phyloP scores from a whole-genome alignment of 225 moss, liverwort and hornwort species.

The Pseudisothecium myosuroides region DNA sequence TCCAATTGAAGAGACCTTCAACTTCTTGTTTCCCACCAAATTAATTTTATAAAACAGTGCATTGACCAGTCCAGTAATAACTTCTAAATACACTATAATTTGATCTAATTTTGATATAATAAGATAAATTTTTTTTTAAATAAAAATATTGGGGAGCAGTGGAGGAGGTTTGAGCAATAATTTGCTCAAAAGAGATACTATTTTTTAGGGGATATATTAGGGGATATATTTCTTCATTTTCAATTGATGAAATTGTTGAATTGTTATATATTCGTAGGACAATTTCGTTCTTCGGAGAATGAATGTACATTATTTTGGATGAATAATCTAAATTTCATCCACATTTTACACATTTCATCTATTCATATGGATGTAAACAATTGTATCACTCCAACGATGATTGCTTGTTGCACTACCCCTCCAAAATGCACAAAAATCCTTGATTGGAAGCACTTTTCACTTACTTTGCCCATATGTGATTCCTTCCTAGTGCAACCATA shows the following conservation, averaged over 20 bases:
- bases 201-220: accelerated
- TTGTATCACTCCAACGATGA: neutral
- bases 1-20: neutral
- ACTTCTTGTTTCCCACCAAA: neutral
- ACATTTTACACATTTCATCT: neutral
- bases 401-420: accelerated
- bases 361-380: neutral
- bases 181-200: neutral
- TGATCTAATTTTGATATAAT: neutral
- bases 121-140: neutral
- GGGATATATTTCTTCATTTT: neutral
- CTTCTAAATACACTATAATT: neutral
- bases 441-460: no score
- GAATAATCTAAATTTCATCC: neutral
- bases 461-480: neutral
- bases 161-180: no score
- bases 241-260: neutral
- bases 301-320: no score
- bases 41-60: neutral
- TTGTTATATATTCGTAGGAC: neutral
- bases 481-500: neutral
- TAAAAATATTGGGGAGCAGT: neutral
- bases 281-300: accelerated
- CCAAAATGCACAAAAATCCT: no score
- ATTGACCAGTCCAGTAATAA: neutral